A percentile compares a stretch with the other conserved stretches of the same genome.
These are phyloP conservation scores for Ceratocystis huliohia DNA, from an alignment of 2,329 filamentous ascomycete genomes.

Conservation along the genomic window DNA sequence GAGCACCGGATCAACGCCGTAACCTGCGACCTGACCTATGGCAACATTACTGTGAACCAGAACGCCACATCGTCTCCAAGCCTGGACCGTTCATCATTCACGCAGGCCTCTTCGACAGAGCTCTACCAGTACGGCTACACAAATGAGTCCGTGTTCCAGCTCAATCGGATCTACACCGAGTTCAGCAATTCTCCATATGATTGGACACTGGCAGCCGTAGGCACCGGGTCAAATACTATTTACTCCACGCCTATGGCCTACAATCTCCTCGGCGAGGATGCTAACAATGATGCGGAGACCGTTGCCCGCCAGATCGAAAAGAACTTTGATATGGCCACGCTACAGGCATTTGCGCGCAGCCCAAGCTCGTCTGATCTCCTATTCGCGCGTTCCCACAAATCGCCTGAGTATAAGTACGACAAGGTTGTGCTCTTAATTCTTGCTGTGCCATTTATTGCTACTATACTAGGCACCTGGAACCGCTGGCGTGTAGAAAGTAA, in stretches of 20 bases:
- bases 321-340: background rate
- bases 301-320: background rate
- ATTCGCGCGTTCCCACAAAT: background rate
- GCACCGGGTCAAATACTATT: background rate
- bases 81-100: background rate
- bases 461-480: background rate
- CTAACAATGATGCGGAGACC: background rate
- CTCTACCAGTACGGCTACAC: background rate
- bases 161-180: background rate
- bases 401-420: background rate
- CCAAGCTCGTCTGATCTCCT: background rate
- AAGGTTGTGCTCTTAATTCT: background rate
- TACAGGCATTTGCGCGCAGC: background rate
- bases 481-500: background rate
- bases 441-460: background rate
- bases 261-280: background rate
- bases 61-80: background rate
- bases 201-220: background rate
- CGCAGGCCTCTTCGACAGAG: background rate
- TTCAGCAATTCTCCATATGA: background rate
- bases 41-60: background rate
- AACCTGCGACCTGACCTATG: background rate
- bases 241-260: background rate
- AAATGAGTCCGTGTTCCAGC: background rate
- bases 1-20: background rate